These are phyloP conservation scores for Vitis rotundifolia DNA, from an alignment of 164 flowering plant genomes.

Conservation along the genomic window DNA sequence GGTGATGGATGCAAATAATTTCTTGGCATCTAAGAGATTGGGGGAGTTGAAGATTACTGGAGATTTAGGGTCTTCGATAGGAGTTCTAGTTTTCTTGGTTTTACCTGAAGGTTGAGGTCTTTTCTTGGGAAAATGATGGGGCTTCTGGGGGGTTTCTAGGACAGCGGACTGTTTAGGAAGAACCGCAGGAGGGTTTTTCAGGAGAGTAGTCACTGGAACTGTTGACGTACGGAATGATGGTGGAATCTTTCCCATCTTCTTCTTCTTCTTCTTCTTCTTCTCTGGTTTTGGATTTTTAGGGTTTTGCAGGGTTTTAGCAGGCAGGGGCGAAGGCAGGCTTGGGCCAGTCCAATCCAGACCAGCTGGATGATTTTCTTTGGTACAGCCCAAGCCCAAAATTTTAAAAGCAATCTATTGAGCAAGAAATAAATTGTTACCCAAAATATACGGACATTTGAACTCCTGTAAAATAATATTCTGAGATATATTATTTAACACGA, in stretches of 20 bases:
- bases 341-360: too few relatives aligned
- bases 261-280: neutral
- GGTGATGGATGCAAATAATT: constrained; percentile 44
- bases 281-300: constrained; percentile 2
- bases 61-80: neutral
- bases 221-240: constrained; percentile 28
- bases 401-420: too few relatives aligned
- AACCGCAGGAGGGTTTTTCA: constrained; percentile 19
- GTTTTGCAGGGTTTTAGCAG: constrained; percentile 17
- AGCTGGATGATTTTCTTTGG: too few relatives aligned
- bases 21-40: constrained; percentile 59
- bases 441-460: too few relatives aligned
- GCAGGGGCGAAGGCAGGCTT: neutral
- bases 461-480: too few relatives aligned
- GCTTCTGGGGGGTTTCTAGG: constrained; percentile 10
- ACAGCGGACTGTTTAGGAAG: neutral
- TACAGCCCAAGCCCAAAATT: too few relatives aligned
- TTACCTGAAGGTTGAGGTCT: constrained; percentile 4
- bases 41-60: constrained; percentile 44
- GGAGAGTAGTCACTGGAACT: constrained; percentile 17
- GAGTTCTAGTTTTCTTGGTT: constrained; percentile 13
- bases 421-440: too few relatives aligned
- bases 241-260: constrained; percentile 54
- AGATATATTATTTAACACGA: too few relatives aligned
- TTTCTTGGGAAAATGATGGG: constrained; percentile 25